These are phyloP conservation scores for Leccinellum albellum DNA, from an alignment of 768 basidiomycete species.

Conservation along the genomic window DNA sequence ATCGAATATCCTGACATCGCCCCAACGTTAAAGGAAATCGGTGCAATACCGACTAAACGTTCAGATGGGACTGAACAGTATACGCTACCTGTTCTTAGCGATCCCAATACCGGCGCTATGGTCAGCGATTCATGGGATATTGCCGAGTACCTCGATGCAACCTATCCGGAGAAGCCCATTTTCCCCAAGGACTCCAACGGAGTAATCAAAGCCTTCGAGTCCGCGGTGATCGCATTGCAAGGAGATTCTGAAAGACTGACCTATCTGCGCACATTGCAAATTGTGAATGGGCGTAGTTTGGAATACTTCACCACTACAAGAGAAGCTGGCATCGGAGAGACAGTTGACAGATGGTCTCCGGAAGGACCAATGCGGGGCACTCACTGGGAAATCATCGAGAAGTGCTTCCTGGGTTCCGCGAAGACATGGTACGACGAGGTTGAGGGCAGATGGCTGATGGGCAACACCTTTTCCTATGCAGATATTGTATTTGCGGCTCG, in stretches of 20 bases:
- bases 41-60: slow-evolving; percentile 19
- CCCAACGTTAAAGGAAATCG: slow-evolving; percentile 22
- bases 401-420: slow-evolving; percentile 1
- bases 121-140: slow-evolving; percentile 32
- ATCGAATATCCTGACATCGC: slow-evolving; percentile 34
- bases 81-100: slow-evolving; percentile 34
- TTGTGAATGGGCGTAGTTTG: slow-evolving; percentile 34
- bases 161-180: slow-evolving; percentile 31
- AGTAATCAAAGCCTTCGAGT: slow-evolving; percentile 22
- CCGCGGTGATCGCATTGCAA: background rate
- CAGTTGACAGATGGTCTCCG: slow-evolving; percentile 39
- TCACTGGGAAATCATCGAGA: slow-evolving; percentile 25
- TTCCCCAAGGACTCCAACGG: slow-evolving; percentile 22
- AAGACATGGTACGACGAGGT: slow-evolving; percentile 21
- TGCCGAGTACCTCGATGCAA: slow-evolving; percentile 34
- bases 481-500: slow-evolving; percentile 25
- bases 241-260: slow-evolving; percentile 8
- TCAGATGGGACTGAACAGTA: slow-evolving; percentile 21
- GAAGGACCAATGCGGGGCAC: slow-evolving; percentile 31
- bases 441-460: slow-evolving; percentile 31
- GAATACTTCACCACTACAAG: slow-evolving; percentile 38
- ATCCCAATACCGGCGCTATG: slow-evolving; percentile 27
- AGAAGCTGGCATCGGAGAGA: slow-evolving; percentile 29
- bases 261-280: slow-evolving; percentile 21
- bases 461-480: slow-evolving; percentile 28